Evolutionary conservation across 257 asterid genomes (phyloP), one percentile per base, ranked within the genome.

Genomic region (Nicotiana knightiana): DNA sequence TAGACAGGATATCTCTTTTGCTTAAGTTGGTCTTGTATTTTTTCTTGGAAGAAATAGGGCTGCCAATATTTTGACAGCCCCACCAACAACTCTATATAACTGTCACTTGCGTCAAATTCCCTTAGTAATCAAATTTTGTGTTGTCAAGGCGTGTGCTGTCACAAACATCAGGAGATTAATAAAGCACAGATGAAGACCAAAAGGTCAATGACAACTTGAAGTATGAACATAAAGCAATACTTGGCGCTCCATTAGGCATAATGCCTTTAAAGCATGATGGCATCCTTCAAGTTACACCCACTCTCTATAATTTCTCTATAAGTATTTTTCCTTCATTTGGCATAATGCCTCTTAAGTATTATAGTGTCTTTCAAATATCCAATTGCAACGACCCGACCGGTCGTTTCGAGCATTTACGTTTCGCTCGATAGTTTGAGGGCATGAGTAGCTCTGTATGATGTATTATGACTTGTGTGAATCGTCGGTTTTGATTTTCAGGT

Each of bases 31-130:
- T 24, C 30, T 39, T 28, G 6, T 67, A 8, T 30, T 61, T 48
- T 32, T 43, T 43, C 18, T 24, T 4, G 9, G 17, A 79, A 6
- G 76, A 87, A 80, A 21, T 86, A 83, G 89, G 88, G 87, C 86
- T 84, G 91, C 76, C 89, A 88, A 88, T 76, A 86, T 48, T 61
- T 84, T 84, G 91, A 88, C 91, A 86, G 83, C 89, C 91, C 85
- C 37, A 73, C 62, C 30, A 26, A 54, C 43, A 48, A 48, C 43
- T 21, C 30, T 37, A 68, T 68, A 37, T 37, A 68, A 26, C 55
- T 58, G 63, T 58, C 63, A 58, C 26, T 26, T 58, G 63, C 63
- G 24, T n/a, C 28, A 58, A 58, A 33, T 9, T 21, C 65, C 65
- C 15, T 3, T 11, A 59, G 6, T 61, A 61, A 48, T 68, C 78